These are phyloP conservation scores for Sisymbrium altissimum DNA, from an alignment of 345 rosid genomes.

Conservation along the genomic window DNA sequence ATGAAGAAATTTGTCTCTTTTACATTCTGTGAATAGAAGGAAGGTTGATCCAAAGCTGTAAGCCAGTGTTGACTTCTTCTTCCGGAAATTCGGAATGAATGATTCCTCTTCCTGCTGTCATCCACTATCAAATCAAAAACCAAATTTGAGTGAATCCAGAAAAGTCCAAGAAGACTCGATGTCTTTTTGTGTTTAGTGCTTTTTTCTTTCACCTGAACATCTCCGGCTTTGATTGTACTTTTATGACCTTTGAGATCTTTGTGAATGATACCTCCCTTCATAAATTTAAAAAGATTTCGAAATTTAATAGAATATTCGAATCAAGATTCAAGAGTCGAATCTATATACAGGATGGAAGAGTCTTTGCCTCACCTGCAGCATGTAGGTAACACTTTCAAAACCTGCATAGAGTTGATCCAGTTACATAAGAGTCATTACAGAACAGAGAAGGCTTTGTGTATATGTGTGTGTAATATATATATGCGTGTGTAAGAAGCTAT, in stretches of 20 bases:
- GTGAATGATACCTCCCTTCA: constrained; percentile 80
- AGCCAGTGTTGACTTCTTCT: constrained; percentile 65
- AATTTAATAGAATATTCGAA: neutral
- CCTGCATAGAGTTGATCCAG: constrained; percentile 43
- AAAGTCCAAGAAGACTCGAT: neutral
- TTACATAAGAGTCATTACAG: neutral
- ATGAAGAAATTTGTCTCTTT: neutral
- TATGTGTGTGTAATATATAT: neutral
- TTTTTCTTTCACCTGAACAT: constrained; percentile 64
- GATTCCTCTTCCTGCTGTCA: constrained; percentile 95
- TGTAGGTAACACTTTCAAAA: constrained; percentile 93
- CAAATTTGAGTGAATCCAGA: neutral
- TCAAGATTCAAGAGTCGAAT: neutral
- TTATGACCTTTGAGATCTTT: constrained; percentile 71
- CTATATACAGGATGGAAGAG: neutral
- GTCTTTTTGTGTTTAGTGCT: neutral
- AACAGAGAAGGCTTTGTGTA: neutral
- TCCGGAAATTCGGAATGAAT: constrained; percentile 96
- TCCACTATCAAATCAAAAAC: constrained; percentile 58
- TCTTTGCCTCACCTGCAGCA: constrained; percentile 54
- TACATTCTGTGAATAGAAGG: constrained; percentile 85
- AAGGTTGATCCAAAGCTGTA: constrained; percentile 97
- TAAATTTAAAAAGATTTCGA: neutral
- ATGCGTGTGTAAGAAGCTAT: neutral
- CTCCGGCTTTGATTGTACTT: constrained; percentile 76